Evolutionary conservation across 2,329 filamentous ascomycete species (phyloP), one percentile per base, ranked within the genome.

Genomic region (Magnaporthales sp.): DNA sequence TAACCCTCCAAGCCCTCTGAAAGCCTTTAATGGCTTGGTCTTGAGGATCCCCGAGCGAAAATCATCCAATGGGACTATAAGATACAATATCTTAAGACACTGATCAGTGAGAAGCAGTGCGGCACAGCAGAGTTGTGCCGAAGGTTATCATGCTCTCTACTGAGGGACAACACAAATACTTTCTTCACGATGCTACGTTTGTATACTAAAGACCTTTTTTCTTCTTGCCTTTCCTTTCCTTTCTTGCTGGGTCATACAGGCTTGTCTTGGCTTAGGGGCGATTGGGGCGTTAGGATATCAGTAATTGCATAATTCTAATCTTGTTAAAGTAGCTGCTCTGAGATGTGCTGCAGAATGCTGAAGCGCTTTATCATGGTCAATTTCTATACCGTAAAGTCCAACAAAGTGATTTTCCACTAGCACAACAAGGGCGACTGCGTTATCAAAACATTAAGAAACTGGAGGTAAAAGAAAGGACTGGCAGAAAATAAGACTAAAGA

Each of bases 151-250:
- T 27, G 56, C 24, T 27, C 24, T 60, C 13, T 60, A 26, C 15
- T 60, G 24, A 60, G 24, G 8, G 56, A 60, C 56, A 27, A 60
- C 13, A 60, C 3, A 29, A 26, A 15, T 27, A 60, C 26, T 8
- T 60, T 60, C 24, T 60, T 27, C 61, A 64, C 32, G 63, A 65
- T 22, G 63, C 26, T 65, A 65, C 51, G 51, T 65, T 31, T 65
- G 29, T 30, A 65, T 56, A 54, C 38, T 26, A 31, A 32, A 7
- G 56, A 54, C 24, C n/a, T 32, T 64, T 24, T 29, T 54, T 27
- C 15, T 46, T 46, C 19, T 58, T 30, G 51, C 19, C 22, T 29
- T 58, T 58, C 11, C 7, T 58, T 58, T 58, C 11, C 5, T 58
- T 27, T 46, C 19, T 29, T 58, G 19, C 46, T 29, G 19, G 46